phyloP scores from a whole-genome alignment of 1,139 yeast genomes.

The Yamadazyma sp. region DNA sequence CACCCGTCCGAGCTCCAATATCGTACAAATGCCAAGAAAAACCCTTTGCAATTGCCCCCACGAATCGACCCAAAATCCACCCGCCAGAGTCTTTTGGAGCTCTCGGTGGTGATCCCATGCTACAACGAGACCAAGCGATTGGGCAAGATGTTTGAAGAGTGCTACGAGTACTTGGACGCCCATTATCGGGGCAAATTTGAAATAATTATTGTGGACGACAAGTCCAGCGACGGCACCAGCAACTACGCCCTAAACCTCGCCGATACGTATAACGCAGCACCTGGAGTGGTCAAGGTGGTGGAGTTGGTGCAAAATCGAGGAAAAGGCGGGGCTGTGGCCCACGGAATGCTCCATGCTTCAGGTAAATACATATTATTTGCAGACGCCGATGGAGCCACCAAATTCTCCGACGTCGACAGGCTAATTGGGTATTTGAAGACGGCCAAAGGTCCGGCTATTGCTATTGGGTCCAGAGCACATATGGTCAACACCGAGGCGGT shows the following conservation, averaged over 20 bases:
- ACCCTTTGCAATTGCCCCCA: constrained; percentile 26
- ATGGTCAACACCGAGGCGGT: constrained; percentile 97
- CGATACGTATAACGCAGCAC: constrained; percentile 41
- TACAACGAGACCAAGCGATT: constrained; percentile 81
- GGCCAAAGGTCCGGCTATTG: constrained; percentile 52
- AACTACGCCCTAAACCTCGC: constrained; percentile 73
- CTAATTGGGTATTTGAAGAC: constrained; percentile 46
- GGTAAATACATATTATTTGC: constrained; percentile 84
- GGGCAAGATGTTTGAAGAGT: constrained; percentile 74
- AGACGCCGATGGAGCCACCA: constrained; percentile 97
- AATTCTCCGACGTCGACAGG: constrained; percentile 65
- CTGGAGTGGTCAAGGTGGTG: constrained; percentile 69
- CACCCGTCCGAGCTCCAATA: constrained; percentile 52
- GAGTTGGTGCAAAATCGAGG: constrained; percentile 77
- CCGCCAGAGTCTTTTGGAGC: constrained; percentile 34
- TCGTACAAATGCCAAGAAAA: constrained; percentile 33
- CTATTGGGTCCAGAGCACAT: constrained; percentile 94
- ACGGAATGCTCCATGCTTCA: constrained; percentile 76
- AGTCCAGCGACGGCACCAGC: constrained; percentile 79
- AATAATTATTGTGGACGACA: constrained; percentile 86
- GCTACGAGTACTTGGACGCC: constrained; percentile 54
- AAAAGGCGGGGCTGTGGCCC: constrained; percentile 97
- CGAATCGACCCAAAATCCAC: constrained; percentile 30
- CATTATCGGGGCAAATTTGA: constrained; percentile 53
- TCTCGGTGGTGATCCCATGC: constrained; percentile 87